Conservation (phyloP, 345 rosid genomes). For the Dipteronia sinensis region DNA sequence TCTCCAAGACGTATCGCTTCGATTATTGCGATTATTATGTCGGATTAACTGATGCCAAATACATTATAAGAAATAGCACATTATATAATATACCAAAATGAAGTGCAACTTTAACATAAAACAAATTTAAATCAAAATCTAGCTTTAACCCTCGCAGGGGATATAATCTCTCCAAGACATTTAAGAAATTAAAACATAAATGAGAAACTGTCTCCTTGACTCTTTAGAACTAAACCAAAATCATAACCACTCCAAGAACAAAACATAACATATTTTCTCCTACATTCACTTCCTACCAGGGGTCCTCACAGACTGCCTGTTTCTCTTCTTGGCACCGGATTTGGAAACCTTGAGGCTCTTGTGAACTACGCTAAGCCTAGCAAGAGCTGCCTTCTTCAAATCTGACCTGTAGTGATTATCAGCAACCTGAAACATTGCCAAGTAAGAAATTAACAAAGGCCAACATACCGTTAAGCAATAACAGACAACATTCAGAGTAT, state of each 20-base stretch:
- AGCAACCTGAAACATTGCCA: constrained; percentile 46
- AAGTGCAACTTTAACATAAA: neutral
- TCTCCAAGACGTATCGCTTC: no score
- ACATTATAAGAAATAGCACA: neutral
- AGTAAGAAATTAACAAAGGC: neutral
- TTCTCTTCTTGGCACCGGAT: constrained; percentile 68
- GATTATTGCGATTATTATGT: no score
- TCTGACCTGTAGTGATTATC: constrained; percentile 75
- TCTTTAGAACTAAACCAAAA: neutral
- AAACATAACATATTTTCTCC: neutral
- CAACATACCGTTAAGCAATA: neutral
- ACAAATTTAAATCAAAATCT: constrained; percentile 10
- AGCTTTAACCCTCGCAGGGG: constrained; percentile 6
- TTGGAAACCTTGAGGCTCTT: constrained; percentile 69
- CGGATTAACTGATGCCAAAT: neutral
- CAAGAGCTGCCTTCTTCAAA: constrained; percentile 69
- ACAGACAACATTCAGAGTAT: neutral
- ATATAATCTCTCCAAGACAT: constrained; percentile 2
- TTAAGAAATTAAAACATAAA: neutral
- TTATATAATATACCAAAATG: neutral
- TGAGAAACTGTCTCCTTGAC: neutral
- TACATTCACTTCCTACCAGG: constrained; percentile 27
- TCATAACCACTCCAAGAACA: neutral
- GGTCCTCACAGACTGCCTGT: constrained; percentile 49
- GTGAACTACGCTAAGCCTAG: constrained; percentile 64